phyloP scores from a whole-genome alignment of 768 basidiomycete genomes.

The Suillus subaureus region DNA sequence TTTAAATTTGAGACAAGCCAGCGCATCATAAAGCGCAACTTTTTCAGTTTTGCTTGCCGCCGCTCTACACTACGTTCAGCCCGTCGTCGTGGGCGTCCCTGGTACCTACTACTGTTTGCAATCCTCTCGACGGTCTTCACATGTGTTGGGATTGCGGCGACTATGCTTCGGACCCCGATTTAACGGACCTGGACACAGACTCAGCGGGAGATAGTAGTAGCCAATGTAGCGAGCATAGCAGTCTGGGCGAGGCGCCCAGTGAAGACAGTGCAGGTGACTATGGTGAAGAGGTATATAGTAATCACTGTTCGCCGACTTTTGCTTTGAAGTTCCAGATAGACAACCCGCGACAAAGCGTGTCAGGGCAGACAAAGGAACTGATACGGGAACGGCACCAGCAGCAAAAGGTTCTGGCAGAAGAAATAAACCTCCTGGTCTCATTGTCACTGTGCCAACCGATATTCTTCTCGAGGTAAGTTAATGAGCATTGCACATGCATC shows the following conservation, averaged over 20 bases:
- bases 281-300: not conserved
- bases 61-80: not conserved
- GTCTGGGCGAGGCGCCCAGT: not conserved
- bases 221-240: not conserved
- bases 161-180: not conserved
- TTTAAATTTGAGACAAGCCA: not conserved
- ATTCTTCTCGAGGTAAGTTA: constrained; percentile 27
- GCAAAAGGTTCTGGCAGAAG: not conserved
- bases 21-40: not conserved
- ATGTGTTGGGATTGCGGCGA: not conserved
- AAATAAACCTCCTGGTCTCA: constrained; percentile 15
- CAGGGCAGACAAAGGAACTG: not conserved
- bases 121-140: not conserved
- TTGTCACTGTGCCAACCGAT: constrained; percentile 26
- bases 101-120: not conserved
- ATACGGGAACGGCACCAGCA: not conserved
- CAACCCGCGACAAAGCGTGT: constrained; percentile 6
- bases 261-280: not conserved
- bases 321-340: not conserved
- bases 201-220: not conserved
- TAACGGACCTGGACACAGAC: not conserved
- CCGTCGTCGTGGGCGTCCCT: not conserved
- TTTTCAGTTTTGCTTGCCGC: not conserved
- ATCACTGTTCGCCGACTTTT: not conserved
- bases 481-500: not conserved